phyloP scores from a whole-genome alignment of 345 rosid species.

The Diplotaxis tenuifolia region DNA sequence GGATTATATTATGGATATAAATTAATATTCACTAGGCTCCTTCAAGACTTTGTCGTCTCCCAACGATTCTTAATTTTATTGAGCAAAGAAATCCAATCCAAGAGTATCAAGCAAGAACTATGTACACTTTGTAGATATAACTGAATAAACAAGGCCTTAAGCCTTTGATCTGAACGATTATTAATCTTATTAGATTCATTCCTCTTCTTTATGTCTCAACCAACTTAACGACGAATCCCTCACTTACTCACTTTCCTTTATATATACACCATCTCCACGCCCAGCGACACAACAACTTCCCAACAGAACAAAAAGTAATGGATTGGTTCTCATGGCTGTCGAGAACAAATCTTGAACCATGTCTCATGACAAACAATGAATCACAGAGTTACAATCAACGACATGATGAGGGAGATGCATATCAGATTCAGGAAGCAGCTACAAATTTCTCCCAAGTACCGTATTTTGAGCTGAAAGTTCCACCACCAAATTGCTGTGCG shows the following conservation, averaged over 20 bases:
- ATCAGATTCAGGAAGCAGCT: constrained; percentile 35
- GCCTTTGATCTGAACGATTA: no score
- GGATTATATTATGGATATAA: neutral
- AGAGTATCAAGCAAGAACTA: constrained; percentile 69
- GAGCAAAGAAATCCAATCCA: constrained; percentile 91
- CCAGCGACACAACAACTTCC: neutral
- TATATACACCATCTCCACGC: neutral
- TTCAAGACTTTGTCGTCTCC: no score
- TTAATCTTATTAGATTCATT: no score
- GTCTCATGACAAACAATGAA: constrained; percentile 35
- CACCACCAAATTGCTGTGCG: constrained; percentile 69
- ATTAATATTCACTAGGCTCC: neutral
- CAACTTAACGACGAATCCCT: constrained; percentile 39
- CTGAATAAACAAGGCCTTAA: neutral
- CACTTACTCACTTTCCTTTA: neutral
- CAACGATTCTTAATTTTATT: constrained; percentile 6
- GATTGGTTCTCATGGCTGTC: constrained; percentile 96
- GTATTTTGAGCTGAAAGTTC: constrained; percentile 74
- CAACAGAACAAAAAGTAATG: constrained; percentile 40
- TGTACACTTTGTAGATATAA: neutral
- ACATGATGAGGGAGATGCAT: constrained; percentile 13
- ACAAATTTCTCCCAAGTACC: constrained; percentile 71
- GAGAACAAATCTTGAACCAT: constrained; percentile 68
- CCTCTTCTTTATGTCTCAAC: constrained; percentile 37
- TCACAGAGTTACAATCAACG: neutral